Percentiles rank a stretch among this genome's conserved stretches.
phyloP scores from a whole-genome alignment of 2,329 filamentous ascomycete species.

The Exophiala bonariae region DNA sequence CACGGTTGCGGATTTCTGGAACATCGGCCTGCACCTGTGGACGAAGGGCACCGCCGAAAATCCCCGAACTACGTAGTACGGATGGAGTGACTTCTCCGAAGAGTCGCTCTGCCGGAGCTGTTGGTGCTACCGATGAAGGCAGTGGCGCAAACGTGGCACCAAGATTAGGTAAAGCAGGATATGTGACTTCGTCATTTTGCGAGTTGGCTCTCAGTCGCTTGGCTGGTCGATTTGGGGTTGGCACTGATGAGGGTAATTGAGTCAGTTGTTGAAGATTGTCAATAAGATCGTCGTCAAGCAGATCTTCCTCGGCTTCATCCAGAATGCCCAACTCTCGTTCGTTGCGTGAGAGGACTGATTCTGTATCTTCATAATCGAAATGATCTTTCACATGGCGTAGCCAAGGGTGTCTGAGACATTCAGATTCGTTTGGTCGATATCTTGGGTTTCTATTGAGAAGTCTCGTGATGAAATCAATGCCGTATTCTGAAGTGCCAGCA shows the following conservation, averaged over 20 bases:
- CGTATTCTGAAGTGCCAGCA: constrained; percentile 61
- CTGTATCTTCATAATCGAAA: constrained; percentile 57
- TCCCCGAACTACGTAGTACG: constrained; percentile 53
- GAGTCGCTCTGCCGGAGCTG: constrained; percentile 39
- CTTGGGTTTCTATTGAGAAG: constrained; percentile 83
- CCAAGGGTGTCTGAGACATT: constrained; percentile 75
- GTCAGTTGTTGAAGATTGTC: constrained; percentile 22
- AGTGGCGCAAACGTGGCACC: constrained; percentile 36
- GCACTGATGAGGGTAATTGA: constrained; percentile 19
- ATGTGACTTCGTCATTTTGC: constrained; percentile 38
- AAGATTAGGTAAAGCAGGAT: constrained; percentile 41
- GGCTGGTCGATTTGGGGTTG: constrained; percentile 28
- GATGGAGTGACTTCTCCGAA: constrained; percentile 64
- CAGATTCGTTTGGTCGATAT: constrained; percentile 69
- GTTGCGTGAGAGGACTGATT: constrained; percentile 42
- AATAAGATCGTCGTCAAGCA: constrained; percentile 25
- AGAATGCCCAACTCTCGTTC: constrained; percentile 35
- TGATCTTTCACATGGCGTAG: constrained; percentile 56
- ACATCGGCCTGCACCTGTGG: constrained; percentile 9
- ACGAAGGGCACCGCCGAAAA: constrained; percentile 36
- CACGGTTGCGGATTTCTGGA: constrained; percentile 24
- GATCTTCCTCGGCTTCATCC: constrained; percentile 34
- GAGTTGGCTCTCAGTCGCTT: constrained; percentile 33
- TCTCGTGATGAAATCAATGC: constrained; percentile 71
- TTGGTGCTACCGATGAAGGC: constrained; percentile 27